Percentiles rank a stretch among this genome's conserved stretches.
Conservation (phyloP, 164 flowering plant species). For the Vitis cinerea region DNA sequence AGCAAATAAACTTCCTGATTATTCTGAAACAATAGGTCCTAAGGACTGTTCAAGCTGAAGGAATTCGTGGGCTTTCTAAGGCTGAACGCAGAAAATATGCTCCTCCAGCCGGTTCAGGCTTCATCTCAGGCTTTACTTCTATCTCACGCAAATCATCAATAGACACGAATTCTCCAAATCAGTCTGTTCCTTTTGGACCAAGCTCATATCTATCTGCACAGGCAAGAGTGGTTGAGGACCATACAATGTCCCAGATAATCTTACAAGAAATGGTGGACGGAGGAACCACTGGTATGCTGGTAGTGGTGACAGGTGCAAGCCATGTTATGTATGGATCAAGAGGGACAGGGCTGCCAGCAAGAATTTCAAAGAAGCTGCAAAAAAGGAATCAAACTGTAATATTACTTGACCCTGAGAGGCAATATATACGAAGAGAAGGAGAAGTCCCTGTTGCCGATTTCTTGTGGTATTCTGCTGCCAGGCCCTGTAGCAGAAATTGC, state of each 20-base stretch:
- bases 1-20: slow-evolving; percentile 1
- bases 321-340: slow-evolving; percentile 87
- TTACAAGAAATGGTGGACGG: slow-evolving; percentile 58
- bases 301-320: slow-evolving; percentile 91
- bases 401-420: slow-evolving; percentile 93
- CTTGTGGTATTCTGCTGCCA: slow-evolving; percentile 97
- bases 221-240: slow-evolving; percentile 82
- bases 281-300: slow-evolving; percentile 67
- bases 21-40: slow-evolving; percentile 47
- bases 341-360: slow-evolving; percentile 91
- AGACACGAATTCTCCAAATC: slow-evolving; percentile 49
- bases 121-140: slow-evolving; percentile 76
- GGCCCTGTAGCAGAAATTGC: slow-evolving; percentile 90
- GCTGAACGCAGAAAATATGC: slow-evolving; percentile 70
- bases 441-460: slow-evolving; percentile 96
- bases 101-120: slow-evolving; percentile 97
- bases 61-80: slow-evolving; percentile 80
- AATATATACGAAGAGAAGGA: slow-evolving; percentile 79
- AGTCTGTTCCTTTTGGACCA: slow-evolving; percentile 69
- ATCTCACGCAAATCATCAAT: slow-evolving; percentile 56
- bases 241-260: slow-evolving; percentile 81
- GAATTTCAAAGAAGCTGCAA: slow-evolving; percentile 82
- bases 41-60: slow-evolving; percentile 93
- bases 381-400: slow-evolving; percentile 89
- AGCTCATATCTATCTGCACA: slow-evolving; percentile 89